phyloP scores from a whole-genome alignment of 768 basidiomycete species.

The Tephrocybe sp. region DNA sequence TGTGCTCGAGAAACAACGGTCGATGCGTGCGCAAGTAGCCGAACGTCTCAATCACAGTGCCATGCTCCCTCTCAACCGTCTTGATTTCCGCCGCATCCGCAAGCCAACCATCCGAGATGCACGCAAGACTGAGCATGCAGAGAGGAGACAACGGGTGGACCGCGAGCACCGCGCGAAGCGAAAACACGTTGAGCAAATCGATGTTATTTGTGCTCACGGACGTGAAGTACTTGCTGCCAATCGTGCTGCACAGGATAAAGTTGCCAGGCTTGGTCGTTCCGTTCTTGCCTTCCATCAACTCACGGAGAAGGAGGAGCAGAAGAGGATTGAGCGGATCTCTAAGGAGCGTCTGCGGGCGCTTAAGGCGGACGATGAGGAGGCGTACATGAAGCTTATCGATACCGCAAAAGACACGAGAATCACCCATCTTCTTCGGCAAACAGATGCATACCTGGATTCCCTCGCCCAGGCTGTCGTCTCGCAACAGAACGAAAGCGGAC shows the following conservation, averaged over 20 bases:
- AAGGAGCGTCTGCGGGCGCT: constrained; percentile 98
- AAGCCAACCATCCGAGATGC: constrained; percentile 89
- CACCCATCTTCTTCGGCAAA: constrained; percentile 92
- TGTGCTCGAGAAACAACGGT: constrained; percentile 88
- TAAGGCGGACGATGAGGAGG: constrained; percentile 97
- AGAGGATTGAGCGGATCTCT: constrained; percentile 89
- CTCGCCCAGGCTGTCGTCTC: constrained; percentile 91
- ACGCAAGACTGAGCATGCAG: constrained; percentile 82
- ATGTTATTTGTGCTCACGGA: constrained; percentile 82
- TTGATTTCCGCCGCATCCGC: constrained; percentile 83
- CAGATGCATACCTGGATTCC: constrained; percentile 91
- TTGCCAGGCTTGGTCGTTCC: constrained; percentile 73
- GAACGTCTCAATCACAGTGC: constrained; percentile 86
- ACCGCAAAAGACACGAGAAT: constrained; percentile 99
- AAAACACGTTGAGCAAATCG: constrained; percentile 93
- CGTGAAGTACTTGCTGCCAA: constrained; percentile 68
- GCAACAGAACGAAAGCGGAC: constrained; percentile 77
- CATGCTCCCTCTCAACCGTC: constrained; percentile 85
- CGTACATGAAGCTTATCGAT: constrained; percentile 98
- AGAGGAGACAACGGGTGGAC: constrained; percentile 88
- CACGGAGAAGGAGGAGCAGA: constrained; percentile 98
- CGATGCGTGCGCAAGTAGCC: constrained; percentile 79
- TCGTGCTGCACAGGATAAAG: constrained; percentile 58
- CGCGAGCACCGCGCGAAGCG: constrained; percentile 93
- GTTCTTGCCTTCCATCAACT: constrained; percentile 82